These are phyloP conservation scores for Colletotrichum abscissum DNA, from an alignment of 2,329 filamentous ascomycete species.

Conservation along the genomic window DNA sequence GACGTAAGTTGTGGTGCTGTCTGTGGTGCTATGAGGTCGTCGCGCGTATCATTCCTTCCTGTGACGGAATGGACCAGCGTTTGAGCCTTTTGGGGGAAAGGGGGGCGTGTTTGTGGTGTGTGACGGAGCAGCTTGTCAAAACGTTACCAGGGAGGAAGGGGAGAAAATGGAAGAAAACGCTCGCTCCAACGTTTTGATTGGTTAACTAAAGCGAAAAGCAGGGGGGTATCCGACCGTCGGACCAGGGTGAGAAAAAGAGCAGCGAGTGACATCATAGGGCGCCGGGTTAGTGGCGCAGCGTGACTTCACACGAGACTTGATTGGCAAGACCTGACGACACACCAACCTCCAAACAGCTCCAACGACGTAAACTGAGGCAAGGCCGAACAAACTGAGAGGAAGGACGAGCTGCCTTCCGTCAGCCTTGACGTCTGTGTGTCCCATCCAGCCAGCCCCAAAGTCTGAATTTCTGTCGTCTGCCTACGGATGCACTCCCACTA, in stretches of 20 bases:
- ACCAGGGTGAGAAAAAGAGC: neutral
- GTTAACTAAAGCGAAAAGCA: neutral
- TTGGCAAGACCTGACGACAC: slow-evolving; percentile 33
- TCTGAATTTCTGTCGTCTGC: neutral
- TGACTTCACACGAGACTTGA: slow-evolving; percentile 32
- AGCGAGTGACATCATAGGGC: slow-evolving; percentile 23
- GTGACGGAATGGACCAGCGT: slow-evolving; percentile 34
- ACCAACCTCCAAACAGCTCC: slow-evolving; percentile 14
- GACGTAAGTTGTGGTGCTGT: neutral
- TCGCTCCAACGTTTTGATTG: slow-evolving; percentile 11
- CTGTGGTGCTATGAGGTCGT: slow-evolving; percentile 32
- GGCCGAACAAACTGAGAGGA: slow-evolving; percentile 6
- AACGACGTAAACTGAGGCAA: slow-evolving; percentile 22
- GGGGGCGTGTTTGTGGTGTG: neutral
- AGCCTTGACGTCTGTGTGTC: slow-evolving; percentile 34
- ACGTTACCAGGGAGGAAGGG: slow-evolving; percentile 12
- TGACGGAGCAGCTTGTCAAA: slow-evolving; percentile 30
- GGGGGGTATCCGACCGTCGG: slow-evolving; percentile 24
- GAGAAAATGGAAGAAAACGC: slow-evolving; percentile 17
- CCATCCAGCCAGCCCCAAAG: neutral
- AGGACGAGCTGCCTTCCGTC: slow-evolving; percentile 18
- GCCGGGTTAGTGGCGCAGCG: slow-evolving; percentile 27
- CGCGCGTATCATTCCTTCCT: slow-evolving; percentile 27
- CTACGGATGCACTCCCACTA: neutral
- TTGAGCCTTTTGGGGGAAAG: slow-evolving; percentile 15